Base-by-base conservation (phyloP, 192 early-diverging fungal genomes). In the Dimargaris cristalligena region DNA sequence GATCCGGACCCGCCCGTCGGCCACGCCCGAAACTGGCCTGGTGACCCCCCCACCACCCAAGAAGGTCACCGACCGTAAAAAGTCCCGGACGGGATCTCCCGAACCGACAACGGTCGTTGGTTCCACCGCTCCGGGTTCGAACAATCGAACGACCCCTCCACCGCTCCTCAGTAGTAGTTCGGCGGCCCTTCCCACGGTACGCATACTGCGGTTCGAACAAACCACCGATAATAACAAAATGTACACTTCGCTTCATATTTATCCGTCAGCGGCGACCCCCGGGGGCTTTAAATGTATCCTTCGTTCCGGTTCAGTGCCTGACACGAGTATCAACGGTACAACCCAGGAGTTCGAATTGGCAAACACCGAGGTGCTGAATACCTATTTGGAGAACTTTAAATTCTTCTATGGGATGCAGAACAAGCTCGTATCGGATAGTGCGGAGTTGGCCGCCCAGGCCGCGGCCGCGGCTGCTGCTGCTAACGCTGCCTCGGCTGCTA, bases 121-220 rank as follows among this genome's bases (percentile, higher is more conserved):
- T n/a, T n/a, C n/a, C n/a, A 16, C 6, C 8, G 38, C 38, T 26
- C 22, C 13, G 14, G 50, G 50, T 8, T 47, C 46, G n/a, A 6
- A 25, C 2, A 47, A 25, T 6, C 46, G 46, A 25, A 47, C n/a
- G 20, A 6, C 46, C 46, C 2, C 46, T 47, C 50, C 50, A 26
- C 13, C 59, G 33, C 73, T 70, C 26, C 62, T 75, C 55, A 65
- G 66, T 0, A 52, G 66, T 26, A 47, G 79, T 30, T 48, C 77
- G 22, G 82, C 81, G 61, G 82, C 80, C 20, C 71, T 80, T 34
- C 76, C 75, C 32, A 78, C 79, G 22, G 66, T 82, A 18, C 77
- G 85, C n/a, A 87, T 82, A 18, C 67, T 87, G 64, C 82, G 85
- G 31, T 87, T 84, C 65, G 76, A 83, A 23, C 74, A 69, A 56